These are phyloP conservation scores for Hyaloscypha bicolor DNA, from an alignment of 495 filamentous ascomycete genomes.

Conservation along the genomic window DNA sequence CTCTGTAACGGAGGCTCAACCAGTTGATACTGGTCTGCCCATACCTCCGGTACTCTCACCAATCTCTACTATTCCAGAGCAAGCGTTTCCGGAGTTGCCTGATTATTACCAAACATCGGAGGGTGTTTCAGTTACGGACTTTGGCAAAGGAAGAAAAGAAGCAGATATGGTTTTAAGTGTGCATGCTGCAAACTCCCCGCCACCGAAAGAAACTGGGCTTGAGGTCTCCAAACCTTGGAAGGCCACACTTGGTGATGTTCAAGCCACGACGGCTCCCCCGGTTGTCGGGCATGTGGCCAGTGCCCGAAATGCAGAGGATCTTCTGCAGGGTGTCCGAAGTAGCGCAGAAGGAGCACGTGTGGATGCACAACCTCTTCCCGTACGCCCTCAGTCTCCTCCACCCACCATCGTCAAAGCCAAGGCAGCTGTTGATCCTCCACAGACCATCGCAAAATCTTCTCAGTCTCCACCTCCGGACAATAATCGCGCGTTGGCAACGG, in stretches of 20 bases:
- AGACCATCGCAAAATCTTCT: not conserved
- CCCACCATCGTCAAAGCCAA: not conserved
- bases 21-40: slow-evolving; percentile 27
- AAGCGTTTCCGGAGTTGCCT: not conserved
- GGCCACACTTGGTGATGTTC: not conserved
- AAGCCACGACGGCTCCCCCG: not conserved
- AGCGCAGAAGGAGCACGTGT: not conserved
- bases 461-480: slow-evolving; percentile 8
- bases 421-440: slow-evolving; percentile 2
- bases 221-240: not conserved
- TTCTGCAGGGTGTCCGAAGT: not conserved
- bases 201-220: not conserved
- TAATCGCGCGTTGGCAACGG: not conserved
- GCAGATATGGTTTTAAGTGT: not conserved
- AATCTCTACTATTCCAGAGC: not conserved
- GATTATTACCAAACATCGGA: not conserved
- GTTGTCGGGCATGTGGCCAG: not conserved
- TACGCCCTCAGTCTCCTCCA: not conserved
- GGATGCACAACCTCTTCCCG: not conserved
- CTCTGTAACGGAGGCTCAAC: slow-evolving; percentile 10
- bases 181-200: not conserved
- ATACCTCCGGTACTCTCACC: slow-evolving; percentile 24
- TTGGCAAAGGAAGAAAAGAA: not conserved
- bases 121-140: not conserved
- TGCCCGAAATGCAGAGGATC: slow-evolving; percentile 7